phyloP scores from a whole-genome alignment of 306 rosid genomes.

The Prunus padus region DNA sequence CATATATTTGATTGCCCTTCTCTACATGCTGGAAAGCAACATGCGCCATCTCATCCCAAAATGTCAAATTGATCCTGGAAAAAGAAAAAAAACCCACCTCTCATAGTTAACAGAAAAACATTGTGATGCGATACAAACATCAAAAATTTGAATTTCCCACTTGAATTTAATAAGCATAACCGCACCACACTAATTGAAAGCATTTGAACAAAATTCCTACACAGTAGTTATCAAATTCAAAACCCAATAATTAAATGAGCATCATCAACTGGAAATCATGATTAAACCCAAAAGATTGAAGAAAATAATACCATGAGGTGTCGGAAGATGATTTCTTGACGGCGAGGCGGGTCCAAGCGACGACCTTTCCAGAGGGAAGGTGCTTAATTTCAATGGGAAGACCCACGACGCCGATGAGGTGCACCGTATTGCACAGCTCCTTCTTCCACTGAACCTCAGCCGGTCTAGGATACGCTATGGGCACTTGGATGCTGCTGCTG shows the following conservation, averaged over 20 bases:
- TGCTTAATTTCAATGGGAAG: constrained; percentile 70
- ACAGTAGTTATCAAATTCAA: background rate
- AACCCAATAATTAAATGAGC: background rate
- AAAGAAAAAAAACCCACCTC: background rate
- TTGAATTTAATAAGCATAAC: background rate
- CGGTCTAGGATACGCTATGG: constrained; percentile 56
- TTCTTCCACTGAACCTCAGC: constrained; percentile 82
- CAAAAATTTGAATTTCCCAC: background rate
- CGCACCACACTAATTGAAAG: background rate
- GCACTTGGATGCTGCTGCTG: constrained; percentile 12
- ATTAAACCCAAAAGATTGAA: background rate
- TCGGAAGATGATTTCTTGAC: constrained; percentile 73
- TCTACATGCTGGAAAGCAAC: constrained; percentile 73
- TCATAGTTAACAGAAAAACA: background rate
- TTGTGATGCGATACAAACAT: background rate
- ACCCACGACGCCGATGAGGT: constrained; percentile 72
- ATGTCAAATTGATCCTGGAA: constrained; percentile 68
- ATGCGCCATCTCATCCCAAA: constrained; percentile 89
- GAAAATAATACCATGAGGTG: constrained; percentile 43
- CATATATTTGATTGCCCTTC: constrained; percentile 72
- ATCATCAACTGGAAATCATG: background rate
- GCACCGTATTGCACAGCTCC: constrained; percentile 76
- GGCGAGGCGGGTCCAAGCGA: constrained; percentile 83
- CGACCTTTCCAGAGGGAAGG: constrained; percentile 69
- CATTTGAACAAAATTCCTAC: background rate